These are phyloP conservation scores for Sequoiadendron giganteum DNA, from an alignment of 75 land plant species.

Conservation along the genomic window DNA sequence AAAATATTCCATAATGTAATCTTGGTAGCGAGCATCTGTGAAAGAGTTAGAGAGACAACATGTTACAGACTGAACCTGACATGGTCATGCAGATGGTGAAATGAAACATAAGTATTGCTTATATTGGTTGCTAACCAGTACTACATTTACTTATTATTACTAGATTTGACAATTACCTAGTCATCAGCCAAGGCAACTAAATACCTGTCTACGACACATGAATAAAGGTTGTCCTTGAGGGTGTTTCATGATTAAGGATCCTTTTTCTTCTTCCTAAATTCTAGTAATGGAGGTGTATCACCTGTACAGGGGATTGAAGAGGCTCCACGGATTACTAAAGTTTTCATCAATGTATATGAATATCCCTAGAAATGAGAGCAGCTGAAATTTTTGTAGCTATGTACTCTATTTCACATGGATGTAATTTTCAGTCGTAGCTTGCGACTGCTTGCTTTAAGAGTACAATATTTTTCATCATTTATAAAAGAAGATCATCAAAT, in stretches of 20 bases:
- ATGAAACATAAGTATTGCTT: background rate
- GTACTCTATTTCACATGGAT: background rate
- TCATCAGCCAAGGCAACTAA: background rate
- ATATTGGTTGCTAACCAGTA: background rate
- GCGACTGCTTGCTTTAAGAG: background rate
- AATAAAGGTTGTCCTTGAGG: background rate
- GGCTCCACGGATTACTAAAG: background rate
- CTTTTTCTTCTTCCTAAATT: background rate
- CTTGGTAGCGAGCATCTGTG: background rate
- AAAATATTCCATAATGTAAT: conserved; percentile 1
- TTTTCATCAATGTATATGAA: background rate
- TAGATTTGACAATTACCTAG: background rate
- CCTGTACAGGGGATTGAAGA: background rate
- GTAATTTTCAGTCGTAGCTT: background rate
- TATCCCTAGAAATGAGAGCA: background rate
- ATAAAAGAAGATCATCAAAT: background rate
- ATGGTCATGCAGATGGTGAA: background rate
- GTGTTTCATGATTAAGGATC: background rate
- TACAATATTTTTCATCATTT: background rate
- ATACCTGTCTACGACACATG: background rate
- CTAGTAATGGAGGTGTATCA: background rate
- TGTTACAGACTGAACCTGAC: background rate
- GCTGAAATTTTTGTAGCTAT: background rate
- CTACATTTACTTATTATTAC: background rate
- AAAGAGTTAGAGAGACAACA: background rate